Evolutionary conservation across 257 asterid genomes (phyloP).

Genomic region (Fraxinus pennsylvanica): DNA sequence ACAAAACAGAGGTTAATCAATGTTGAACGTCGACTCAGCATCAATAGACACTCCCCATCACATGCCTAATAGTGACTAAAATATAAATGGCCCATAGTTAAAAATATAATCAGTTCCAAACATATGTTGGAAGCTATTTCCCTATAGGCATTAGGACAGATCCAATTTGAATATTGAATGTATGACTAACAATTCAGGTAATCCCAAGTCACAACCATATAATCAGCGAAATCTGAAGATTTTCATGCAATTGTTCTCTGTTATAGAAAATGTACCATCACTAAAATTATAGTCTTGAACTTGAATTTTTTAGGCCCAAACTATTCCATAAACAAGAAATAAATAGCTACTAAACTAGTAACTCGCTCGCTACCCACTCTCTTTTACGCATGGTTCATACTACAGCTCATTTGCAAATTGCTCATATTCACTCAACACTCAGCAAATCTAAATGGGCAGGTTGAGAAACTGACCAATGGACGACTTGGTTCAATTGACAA

Average conservation of each 20-base stretch:
- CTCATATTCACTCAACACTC: neutral
- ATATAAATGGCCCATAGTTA: neutral
- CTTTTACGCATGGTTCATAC: neutral
- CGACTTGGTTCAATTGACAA: neutral
- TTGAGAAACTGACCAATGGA: neutral
- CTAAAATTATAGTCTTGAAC: neutral
- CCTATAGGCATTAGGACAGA: neutral
- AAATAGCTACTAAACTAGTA: neutral
- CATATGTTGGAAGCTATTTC: neutral
- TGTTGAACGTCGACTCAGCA: neutral
- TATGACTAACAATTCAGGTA: neutral
- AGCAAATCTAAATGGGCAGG: neutral
- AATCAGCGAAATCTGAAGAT: neutral
- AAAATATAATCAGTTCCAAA: neutral
- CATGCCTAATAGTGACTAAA: neutral
- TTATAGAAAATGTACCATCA: neutral
- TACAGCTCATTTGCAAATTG: neutral
- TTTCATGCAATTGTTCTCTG: neutral
- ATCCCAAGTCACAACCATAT: neutral
- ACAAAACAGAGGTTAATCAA: neutral
- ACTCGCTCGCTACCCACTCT: neutral
- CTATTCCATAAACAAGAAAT: neutral
- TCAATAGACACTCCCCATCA: neutral
- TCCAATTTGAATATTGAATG: neutral
- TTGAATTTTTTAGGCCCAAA: neutral